These are phyloP conservation scores for Leptoxyphium fumago DNA, from an alignment of 2,329 filamentous ascomycete genomes.

Conservation along the genomic window DNA sequence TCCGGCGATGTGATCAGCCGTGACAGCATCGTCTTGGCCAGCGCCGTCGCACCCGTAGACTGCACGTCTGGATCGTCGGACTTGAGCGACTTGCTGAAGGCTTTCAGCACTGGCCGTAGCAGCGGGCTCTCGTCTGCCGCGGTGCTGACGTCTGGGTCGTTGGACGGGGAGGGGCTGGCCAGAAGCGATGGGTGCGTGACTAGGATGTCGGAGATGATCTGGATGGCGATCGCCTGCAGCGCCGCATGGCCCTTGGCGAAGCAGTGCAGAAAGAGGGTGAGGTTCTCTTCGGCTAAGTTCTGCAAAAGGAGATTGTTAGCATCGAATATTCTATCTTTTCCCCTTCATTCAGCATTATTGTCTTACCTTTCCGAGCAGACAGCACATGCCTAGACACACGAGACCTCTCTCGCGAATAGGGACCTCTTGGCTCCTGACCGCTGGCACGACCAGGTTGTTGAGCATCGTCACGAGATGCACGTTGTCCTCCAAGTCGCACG, in stretches of 20 bases:
- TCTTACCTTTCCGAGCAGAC: slow-evolving; percentile 65
- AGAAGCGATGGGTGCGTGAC: slow-evolving; percentile 77
- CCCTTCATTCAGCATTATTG: neutral
- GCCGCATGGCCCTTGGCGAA: slow-evolving; percentile 84
- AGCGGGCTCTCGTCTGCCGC: slow-evolving; percentile 27
- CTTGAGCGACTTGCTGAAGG: slow-evolving; percentile 72
- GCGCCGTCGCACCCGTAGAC: slow-evolving; percentile 63
- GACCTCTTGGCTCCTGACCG: slow-evolving; percentile 82
- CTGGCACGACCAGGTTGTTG: slow-evolving; percentile 90
- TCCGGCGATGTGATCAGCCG: slow-evolving; percentile 50
- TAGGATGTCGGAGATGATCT: slow-evolving; percentile 86
- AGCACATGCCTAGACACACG: slow-evolving; percentile 78
- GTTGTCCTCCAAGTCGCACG: slow-evolving; percentile 76
- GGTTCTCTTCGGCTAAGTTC: slow-evolving; percentile 80
- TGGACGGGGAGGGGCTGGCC: slow-evolving; percentile 35
- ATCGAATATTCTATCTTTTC: neutral
- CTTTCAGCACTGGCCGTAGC: slow-evolving; percentile 57
- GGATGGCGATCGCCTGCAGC: slow-evolving; percentile 76
- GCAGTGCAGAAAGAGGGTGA: slow-evolving; percentile 88
- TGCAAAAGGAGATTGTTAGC: slow-evolving; percentile 14
- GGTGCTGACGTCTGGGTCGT: slow-evolving; percentile 25
- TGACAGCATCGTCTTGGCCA: slow-evolving; percentile 75
- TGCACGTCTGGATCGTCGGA: slow-evolving; percentile 61
- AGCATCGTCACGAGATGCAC: slow-evolving; percentile 91
- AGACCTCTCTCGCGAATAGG: slow-evolving; percentile 84